Base-by-base conservation (phyloP, 192 early-diverging fungal genomes). In the Backusella parvicylindrica region DNA sequence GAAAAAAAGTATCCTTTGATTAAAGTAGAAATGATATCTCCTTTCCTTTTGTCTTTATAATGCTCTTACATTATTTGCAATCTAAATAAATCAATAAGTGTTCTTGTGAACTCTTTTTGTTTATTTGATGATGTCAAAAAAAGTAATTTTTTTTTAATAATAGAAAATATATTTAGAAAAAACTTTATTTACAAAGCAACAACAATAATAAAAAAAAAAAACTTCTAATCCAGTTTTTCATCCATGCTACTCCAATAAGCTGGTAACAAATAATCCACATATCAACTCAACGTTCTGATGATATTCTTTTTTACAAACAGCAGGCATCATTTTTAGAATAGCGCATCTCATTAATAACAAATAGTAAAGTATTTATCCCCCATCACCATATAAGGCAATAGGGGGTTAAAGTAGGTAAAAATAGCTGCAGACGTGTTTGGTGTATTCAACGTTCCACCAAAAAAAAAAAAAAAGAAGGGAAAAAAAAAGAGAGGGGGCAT, bases 361-460 rank as follows among this genome's bases (percentile, higher is more conserved):
- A 60, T 60, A 60, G 53, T 26, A 56, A 56, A 56, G 50, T 60
- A 60, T 60, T 60, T 60, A 60, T 60, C 53, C 53, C 53, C 53
- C 21, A 60, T 60, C 3, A 1, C 53, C 53, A 28, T 60, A 60
- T 26, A 60, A 28, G 53, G 53, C 11, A 60, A 60, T 60, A 60
- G 53, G 53, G 53, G 53, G 53, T 28, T 26, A 60, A 60, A 60
- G 53, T 60, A 60, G 53, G 53, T 60, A 60, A 60, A 60, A 60
- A 60, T 60, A 60, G 53, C 53, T 60, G 53, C 53, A 60, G 53
- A 60, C 12, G 53, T 60, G 53, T 60, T 23, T 60, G 53, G 53
- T 60, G 53, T 60, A 68, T 68, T 68, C 36, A 23, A 68, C 32
- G 66, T 68, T 68, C 32, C 66, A 68, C 66, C 33, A 68, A 47